A percentile compares a stretch with the other conserved stretches of the same genome.
Evolutionary conservation across 305 asterid species (phyloP).

Genomic region (Solanum hybrid): DNA sequence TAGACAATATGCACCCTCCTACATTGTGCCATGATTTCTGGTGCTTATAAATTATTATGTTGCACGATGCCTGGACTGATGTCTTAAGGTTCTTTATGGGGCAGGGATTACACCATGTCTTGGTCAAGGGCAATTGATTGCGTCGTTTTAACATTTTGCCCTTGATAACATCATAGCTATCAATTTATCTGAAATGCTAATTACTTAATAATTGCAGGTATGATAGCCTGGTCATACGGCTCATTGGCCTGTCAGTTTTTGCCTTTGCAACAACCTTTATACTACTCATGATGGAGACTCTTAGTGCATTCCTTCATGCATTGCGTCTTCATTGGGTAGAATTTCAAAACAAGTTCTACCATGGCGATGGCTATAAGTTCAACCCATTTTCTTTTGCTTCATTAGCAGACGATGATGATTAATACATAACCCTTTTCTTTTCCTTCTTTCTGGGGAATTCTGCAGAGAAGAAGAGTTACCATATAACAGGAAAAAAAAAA

Average conservation of each 20-base stretch:
- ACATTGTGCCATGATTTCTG: background rate
- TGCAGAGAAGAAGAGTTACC: constrained; percentile 17
- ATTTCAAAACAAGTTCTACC: constrained; percentile 82
- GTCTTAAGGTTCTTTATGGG: background rate
- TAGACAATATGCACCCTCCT: background rate
- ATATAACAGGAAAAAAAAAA: background rate
- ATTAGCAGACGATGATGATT: constrained; percentile 48
- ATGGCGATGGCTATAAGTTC: constrained; percentile 93
- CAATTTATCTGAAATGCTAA: background rate
- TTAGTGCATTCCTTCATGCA: constrained; percentile 95
- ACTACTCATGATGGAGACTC: constrained; percentile 95
- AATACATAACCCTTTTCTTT: constrained; percentile 13
- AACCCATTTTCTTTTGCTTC: constrained; percentile 75
- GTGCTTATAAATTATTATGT: background rate
- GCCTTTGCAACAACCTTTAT: constrained; percentile 87
- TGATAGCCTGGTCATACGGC: constrained; percentile 53
- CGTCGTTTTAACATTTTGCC: background rate
- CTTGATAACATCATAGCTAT: background rate
- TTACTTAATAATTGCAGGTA: constrained; percentile 44
- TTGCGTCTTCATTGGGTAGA: constrained; percentile 99
- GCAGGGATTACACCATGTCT: background rate
- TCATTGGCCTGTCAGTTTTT: constrained; percentile 71
- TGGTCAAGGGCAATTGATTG: background rate
- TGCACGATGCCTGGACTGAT: background rate
- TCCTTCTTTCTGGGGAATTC: constrained; percentile 12